Conservation (phyloP, 345 rosid genomes). For the Mangifera indica region DNA sequence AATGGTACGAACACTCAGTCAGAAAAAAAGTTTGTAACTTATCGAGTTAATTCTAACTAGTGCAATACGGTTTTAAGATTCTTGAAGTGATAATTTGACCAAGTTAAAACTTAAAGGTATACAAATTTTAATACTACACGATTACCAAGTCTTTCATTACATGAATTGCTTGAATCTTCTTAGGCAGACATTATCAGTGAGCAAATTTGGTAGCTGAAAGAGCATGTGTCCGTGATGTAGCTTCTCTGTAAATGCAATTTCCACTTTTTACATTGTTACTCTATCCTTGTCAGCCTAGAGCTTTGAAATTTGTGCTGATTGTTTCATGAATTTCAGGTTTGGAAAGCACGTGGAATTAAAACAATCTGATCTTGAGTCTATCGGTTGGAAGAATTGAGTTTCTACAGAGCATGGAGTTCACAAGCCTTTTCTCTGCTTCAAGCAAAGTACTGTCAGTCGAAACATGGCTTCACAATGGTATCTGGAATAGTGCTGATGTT, state of each 20-base stretch:
- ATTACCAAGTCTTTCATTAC: not conserved
- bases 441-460: not conserved
- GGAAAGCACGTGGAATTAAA: constrained; percentile 77
- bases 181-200: not conserved
- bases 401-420: not conserved
- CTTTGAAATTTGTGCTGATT: not conserved
- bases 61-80: not conserved
- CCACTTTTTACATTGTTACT: not conserved
- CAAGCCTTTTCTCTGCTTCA: not conserved
- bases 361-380: constrained; percentile 54
- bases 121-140: not conserved
- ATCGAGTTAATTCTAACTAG: not conserved
- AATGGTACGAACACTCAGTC: not conserved
- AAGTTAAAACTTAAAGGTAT: not conserved
- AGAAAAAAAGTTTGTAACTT: not conserved
- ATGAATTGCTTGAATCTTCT: not conserved
- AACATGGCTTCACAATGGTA: not conserved
- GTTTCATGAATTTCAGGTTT: constrained; percentile 42
- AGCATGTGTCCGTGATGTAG: not conserved
- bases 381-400: constrained; percentile 68
- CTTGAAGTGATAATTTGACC: not conserved
- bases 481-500: not conserved
- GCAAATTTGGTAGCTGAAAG: not conserved
- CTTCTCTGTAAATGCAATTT: not conserved
- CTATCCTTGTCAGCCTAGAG: not conserved